Evolutionary conservation across 805 yeast species (phyloP), one percentile per base, ranked within the genome.

Genomic region (Lipomyces spencermartinsiae): DNA sequence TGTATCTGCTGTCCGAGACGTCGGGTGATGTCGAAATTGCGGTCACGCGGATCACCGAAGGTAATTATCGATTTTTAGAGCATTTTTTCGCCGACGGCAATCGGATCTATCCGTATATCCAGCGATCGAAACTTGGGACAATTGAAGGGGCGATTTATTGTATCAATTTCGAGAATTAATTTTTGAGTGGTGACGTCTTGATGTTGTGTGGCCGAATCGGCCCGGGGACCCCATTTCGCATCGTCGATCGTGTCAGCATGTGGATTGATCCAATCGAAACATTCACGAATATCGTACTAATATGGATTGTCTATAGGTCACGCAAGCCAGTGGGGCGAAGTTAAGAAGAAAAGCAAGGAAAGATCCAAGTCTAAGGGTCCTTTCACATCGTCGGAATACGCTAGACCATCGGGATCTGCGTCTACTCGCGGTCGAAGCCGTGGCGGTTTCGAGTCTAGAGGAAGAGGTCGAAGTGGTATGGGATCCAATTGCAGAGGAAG

Each of bases 271-370:
- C 22, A 0, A 16, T 9, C n/a, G 10, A 19, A 43, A n/a, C 4
- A 16, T 12, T 12, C 43, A 12, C 5, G 14, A 16, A 59, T 59
- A 16, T 57, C 22, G 29, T 25, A 25, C 61, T 57, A 53, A 51
- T 34, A 61, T 46, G 49, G 22, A 9, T 59, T 61, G 4, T 19
- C 29, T 57, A 2, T 57, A 71, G 75, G 97, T 73, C 90, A 90
- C 75, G 96, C 92, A 51, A 85, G 90, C 73, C 92, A 90, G 80
- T 94, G 98, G 97, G 98, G 92, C 77, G 95, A 93, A 74, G 97
- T 92, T 71, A 89, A 88, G 79, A 90, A 83, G 74, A 84, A 84
- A 35, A 75, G 85, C 58, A 69, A 68, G 57, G 68, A 68, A 35
- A 57, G 68, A 46, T 67, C 72, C 25, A 69, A 69, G 59, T 69